Percentiles rank a stretch among this genome's conserved stretches.
These are phyloP conservation scores for Cetradonia linearis DNA, from an alignment of 495 filamentous ascomycete species.

Conservation along the genomic window DNA sequence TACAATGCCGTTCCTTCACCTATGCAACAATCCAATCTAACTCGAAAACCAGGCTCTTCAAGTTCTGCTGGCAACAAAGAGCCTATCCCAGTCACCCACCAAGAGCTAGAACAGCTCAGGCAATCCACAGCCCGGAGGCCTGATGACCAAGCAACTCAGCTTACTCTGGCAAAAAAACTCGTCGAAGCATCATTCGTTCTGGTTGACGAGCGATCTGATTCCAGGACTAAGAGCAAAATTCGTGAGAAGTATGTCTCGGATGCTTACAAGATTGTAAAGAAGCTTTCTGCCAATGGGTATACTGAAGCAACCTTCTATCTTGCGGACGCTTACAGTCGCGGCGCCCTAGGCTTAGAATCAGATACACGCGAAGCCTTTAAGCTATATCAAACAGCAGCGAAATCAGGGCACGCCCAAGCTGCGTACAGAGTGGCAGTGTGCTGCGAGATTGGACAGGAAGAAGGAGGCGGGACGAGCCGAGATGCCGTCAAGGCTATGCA, in stretches of 20 bases:
- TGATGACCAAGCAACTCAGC: slow-evolving; percentile 55
- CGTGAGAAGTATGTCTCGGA: slow-evolving; percentile 78
- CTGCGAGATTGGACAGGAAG: slow-evolving; percentile 91
- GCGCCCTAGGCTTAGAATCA: slow-evolving; percentile 54
- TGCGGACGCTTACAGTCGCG: slow-evolving; percentile 80
- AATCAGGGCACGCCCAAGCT: slow-evolving; percentile 69
- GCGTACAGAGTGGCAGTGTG: slow-evolving; percentile 95
- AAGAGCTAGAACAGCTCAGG: slow-evolving; percentile 68
- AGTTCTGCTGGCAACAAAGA: slow-evolving; percentile 17
- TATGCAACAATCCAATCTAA: slow-evolving; percentile 26
- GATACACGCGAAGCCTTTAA: slow-evolving; percentile 86
- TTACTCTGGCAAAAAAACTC: slow-evolving; percentile 71
- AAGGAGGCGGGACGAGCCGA: slow-evolving; percentile 80
- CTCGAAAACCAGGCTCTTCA: slow-evolving; percentile 17
- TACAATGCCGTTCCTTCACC: slow-evolving; percentile 29
- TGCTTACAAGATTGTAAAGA: slow-evolving; percentile 83
- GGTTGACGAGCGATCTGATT: slow-evolving; percentile 63
- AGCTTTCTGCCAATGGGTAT: slow-evolving; percentile 56
- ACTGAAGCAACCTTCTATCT: slow-evolving; percentile 89
- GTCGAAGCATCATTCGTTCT: slow-evolving; percentile 76
- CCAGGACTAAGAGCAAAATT: slow-evolving; percentile 60
- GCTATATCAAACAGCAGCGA: slow-evolving; percentile 89
- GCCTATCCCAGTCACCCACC: slow-evolving; percentile 54
- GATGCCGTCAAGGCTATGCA: slow-evolving; percentile 90
- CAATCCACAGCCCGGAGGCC: slow-evolving; percentile 57